A percentile compares a stretch with the other conserved stretches of the same genome.
These are phyloP conservation scores for Ganoderma sinense DNA, from an alignment of 1,284 basidiomycete genomes.

Conservation along the genomic window DNA sequence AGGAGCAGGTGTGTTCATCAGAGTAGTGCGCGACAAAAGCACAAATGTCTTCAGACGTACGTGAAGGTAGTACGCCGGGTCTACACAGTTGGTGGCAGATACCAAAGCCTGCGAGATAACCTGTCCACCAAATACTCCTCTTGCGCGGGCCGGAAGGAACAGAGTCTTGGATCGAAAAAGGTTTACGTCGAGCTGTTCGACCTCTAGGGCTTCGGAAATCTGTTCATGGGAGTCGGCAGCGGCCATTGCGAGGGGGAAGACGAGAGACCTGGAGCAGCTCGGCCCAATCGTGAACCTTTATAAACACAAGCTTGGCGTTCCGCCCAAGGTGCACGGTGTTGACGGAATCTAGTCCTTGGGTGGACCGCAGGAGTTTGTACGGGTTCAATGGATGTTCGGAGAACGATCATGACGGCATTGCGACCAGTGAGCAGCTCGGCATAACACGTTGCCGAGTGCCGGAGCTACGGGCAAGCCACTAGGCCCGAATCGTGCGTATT, in stretches of 20 bases:
- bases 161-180: conserved; percentile 80
- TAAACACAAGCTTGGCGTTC: background rate
- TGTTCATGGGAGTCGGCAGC: conserved; percentile 43
- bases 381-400: background rate
- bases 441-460: conserved; percentile 3
- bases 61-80: conserved; percentile 73
- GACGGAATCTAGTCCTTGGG: background rate
- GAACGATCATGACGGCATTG: conserved; percentile 2
- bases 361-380: background rate
- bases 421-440: background rate
- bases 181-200: conserved; percentile 82
- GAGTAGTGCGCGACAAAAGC: background rate
- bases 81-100: conserved; percentile 80
- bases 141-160: conserved; percentile 68
- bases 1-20: conserved; percentile 9
- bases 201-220: conserved; percentile 75
- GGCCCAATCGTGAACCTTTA: background rate
- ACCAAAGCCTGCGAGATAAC: conserved; percentile 90
- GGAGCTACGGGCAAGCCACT: background rate
- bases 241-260: background rate
- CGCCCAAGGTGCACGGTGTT: background rate
- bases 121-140: conserved; percentile 91
- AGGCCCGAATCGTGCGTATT: background rate
- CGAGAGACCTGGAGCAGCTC: background rate
- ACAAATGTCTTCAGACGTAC: conserved; percentile 49